Base-by-base conservation (phyloP, 2,329 filamentous ascomycete genomes). In the Phialophora macrospora region DNA sequence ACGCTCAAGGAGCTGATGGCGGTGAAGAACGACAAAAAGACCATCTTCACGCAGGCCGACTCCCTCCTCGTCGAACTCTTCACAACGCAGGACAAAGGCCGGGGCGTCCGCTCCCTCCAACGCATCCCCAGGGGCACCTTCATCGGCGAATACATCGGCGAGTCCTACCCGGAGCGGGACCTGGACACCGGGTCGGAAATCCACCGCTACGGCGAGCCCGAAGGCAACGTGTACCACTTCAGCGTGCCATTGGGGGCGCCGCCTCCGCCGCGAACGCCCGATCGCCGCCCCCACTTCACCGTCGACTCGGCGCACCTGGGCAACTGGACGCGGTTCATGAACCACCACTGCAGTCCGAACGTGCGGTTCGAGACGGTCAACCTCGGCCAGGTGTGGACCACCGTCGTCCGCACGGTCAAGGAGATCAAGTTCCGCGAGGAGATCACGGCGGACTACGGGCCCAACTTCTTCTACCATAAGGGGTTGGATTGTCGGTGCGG, bases 241-340 rank as follows among this genome's bases (percentile, higher is more conserved):
- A 28, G 38, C 24, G 38, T 60, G 38, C 22, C 30, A 5, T 5
- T 58, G 6, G 38, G 48, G 26, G n/a, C 41, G 46, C 12, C 20
- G 48, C 38, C 14, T 44, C 28, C 46, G 46, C 30, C 44, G 7
- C 7, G 28, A 2, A 20, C 28, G 14, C 4, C 46, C 9, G 24
- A 26, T 20, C 4, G n/a, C 32, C n/a, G 32, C 9, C 9, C 22
- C 8, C 17, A 46, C 8, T 63, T 48, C 48, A 22, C 48, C 1
- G 20, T 70, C 59, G 68, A 70, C 41, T 34, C 68, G 11, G 59
- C 59, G 7, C 38, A 55, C 26, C 49, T 32, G 30, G 70, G 70
- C 51, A 70, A 71, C 46, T 72, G 70, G 70, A 72, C 70, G 17
- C 55, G 70, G 7, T 72, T 67, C 49, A 64, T 72, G 56, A 71